Conservation (phyloP, 768 basidiomycete genomes). For the Rhodotorula taiwanensis region DNA sequence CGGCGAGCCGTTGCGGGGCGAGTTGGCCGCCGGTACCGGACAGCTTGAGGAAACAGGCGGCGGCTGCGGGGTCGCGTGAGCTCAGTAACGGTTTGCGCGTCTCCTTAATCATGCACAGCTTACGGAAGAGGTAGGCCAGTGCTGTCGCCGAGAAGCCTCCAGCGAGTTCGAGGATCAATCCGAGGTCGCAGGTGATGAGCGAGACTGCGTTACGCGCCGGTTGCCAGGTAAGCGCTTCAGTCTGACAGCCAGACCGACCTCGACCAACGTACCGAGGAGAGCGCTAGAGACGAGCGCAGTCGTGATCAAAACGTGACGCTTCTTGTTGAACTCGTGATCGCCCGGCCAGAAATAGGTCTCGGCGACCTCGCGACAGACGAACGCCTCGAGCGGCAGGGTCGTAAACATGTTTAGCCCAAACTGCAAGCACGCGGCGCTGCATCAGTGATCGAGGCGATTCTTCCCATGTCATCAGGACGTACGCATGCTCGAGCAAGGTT, state of each 20-base stretch:
- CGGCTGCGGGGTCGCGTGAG: constrained; percentile 48
- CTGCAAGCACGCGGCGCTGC: too few species aligned
- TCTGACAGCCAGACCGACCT: too few species aligned
- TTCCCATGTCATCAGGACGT: background rate
- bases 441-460: too few species aligned
- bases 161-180: constrained; percentile 95
- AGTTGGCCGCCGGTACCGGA: constrained; percentile 21
- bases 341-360: constrained; percentile 94
- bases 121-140: constrained; percentile 75
- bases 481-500: constrained; percentile 83
- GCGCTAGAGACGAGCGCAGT: constrained; percentile 71
- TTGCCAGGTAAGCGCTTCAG: too few species aligned
- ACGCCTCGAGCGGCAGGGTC: constrained; percentile 82
- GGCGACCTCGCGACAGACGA: constrained; percentile 95
- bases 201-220: constrained; percentile 56
- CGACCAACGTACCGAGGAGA: constrained; percentile 67
- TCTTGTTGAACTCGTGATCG: constrained; percentile 63
- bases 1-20: constrained; percentile 21
- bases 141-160: constrained; percentile 67
- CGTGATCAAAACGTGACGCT: constrained; percentile 80
- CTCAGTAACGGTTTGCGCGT: too few species aligned
- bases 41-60: constrained; percentile 76
- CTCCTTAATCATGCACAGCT: too few species aligned
- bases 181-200: constrained; percentile 87
- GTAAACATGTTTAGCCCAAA: constrained; percentile 69